Evolutionary conservation across 176 grass and related monocot species (phyloP).

Genomic region (Ampelocalamus luodianensis): DNA sequence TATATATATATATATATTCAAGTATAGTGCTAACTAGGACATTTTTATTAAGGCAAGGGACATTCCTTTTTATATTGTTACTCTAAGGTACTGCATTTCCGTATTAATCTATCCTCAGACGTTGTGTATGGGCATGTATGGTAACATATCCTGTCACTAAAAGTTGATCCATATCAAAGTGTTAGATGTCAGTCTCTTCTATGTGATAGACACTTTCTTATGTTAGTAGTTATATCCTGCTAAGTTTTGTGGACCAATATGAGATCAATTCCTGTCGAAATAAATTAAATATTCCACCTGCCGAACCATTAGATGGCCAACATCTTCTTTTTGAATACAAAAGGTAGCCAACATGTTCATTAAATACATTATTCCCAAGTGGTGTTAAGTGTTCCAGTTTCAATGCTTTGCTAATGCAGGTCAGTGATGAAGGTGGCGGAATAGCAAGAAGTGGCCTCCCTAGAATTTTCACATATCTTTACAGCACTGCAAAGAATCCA

Average conservation of each 20-base stretch:
- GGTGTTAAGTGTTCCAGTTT: conserved; percentile 23
- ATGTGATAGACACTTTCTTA: not conserved
- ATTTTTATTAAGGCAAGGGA: not conserved
- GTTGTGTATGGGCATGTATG: conserved; percentile 1
- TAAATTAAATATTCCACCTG: not conserved
- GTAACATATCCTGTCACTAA: conserved; percentile 12
- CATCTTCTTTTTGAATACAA: not conserved
- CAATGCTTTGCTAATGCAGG: conserved; percentile 49
- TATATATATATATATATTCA: no score
- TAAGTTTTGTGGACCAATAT: conserved; percentile 8
- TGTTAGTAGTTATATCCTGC: not conserved
- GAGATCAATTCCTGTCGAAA: not conserved
- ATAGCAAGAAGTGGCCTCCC: conserved; percentile 83
- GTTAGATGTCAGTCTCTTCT: not conserved
- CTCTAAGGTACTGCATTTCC: not conserved
- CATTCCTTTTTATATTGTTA: not conserved
- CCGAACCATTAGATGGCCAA: not conserved
- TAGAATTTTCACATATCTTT: conserved; percentile 84
- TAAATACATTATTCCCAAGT: not conserved
- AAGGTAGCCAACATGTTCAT: not conserved
- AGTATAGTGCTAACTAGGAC: conserved; percentile 12
- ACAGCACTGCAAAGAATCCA: conserved; percentile 76
- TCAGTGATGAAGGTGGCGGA: conserved; percentile 89
- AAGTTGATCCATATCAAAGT: not conserved
- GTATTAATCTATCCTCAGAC: not conserved